These are phyloP conservation scores for Trypanosoma mega DNA, from an alignment of 208 protist genomes.

Conservation along the genomic window DNA sequence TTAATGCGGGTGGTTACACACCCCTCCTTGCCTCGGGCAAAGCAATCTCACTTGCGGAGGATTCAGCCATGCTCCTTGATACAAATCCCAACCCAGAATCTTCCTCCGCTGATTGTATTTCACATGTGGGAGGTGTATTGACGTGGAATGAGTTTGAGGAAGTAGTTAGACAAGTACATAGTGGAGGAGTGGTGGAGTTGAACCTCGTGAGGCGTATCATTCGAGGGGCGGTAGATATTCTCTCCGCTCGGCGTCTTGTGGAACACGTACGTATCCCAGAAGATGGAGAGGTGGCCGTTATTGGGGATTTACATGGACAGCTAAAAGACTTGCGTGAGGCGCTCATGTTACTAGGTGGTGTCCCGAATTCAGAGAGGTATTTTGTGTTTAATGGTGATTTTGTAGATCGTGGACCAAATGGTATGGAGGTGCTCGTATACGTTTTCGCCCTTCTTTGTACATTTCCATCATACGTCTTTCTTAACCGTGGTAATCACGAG, in stretches of 20 bases:
- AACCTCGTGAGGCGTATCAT: slow-evolving; percentile 44
- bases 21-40: no score
- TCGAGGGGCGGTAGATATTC: slow-evolving; percentile 45
- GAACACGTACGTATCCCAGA: slow-evolving; percentile 52
- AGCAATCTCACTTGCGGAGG: no score
- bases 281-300: slow-evolving; percentile 63
- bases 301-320: slow-evolving; percentile 89
- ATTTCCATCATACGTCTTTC: slow-evolving; percentile 73
- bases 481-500: slow-evolving; percentile 94
- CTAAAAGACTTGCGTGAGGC: slow-evolving; percentile 84
- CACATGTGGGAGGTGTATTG: slow-evolving; percentile 31
- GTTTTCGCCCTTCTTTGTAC: slow-evolving; percentile 83
- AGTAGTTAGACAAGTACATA: slow-evolving; percentile 31
- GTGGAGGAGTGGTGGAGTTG: slow-evolving; percentile 40
- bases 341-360: slow-evolving; percentile 47
- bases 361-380: slow-evolving; percentile 47
- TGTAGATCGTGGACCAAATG: slow-evolving; percentile 98
- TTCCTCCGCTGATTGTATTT: not conserved
- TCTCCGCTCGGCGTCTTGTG: slow-evolving; percentile 41
- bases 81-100: no score
- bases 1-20: no score
- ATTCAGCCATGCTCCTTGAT: no score
- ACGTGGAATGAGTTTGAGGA: slow-evolving; percentile 33
- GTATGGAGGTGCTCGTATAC: slow-evolving; percentile 90
- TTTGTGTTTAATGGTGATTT: slow-evolving; percentile 99